A percentile compares a stretch with the other conserved stretches of the same genome.
Conservation (phyloP, 495 filamentous ascomycete genomes). For the Aspergillus ellipticus region DNA sequence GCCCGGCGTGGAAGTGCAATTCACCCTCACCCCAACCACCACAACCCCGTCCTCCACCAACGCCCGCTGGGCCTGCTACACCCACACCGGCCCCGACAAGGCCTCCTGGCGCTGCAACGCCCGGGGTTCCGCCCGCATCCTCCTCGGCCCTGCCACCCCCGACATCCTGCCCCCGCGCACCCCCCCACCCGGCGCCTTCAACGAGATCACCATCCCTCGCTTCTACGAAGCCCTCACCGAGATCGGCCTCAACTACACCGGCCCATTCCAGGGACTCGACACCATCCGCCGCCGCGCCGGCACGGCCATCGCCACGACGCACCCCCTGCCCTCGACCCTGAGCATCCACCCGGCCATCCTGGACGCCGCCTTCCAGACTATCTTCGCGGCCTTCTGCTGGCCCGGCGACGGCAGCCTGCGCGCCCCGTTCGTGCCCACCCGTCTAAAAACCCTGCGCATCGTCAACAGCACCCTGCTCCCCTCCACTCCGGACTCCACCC, state of each 20-base stretch:
- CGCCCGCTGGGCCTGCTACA: background rate
- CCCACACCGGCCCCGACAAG: background rate
- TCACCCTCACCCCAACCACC: background rate
- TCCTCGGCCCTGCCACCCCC: background rate
- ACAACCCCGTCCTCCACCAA: background rate
- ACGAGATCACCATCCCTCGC: background rate
- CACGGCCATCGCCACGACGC: background rate
- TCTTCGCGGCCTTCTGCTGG: constrained; percentile 22
- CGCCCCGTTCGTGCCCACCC: background rate
- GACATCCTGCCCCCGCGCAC: background rate
- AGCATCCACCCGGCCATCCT: constrained; percentile 27
- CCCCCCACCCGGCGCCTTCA: background rate
- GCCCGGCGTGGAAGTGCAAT: background rate
- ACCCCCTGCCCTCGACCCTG: background rate
- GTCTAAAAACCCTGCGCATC: background rate
- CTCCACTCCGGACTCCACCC: background rate
- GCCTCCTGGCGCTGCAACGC: background rate
- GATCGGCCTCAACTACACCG: background rate
- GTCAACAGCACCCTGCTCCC: background rate
- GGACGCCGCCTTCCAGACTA: constrained; percentile 26
- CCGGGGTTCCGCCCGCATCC: background rate
- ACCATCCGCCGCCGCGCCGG: background rate
- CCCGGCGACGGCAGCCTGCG: constrained; percentile 29
- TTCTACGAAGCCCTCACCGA: background rate
- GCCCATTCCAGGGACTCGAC: background rate